These are phyloP conservation scores for Trichophyton mentagrophytes DNA, from an alignment of 2,329 filamentous ascomycete genomes.

Conservation along the genomic window DNA sequence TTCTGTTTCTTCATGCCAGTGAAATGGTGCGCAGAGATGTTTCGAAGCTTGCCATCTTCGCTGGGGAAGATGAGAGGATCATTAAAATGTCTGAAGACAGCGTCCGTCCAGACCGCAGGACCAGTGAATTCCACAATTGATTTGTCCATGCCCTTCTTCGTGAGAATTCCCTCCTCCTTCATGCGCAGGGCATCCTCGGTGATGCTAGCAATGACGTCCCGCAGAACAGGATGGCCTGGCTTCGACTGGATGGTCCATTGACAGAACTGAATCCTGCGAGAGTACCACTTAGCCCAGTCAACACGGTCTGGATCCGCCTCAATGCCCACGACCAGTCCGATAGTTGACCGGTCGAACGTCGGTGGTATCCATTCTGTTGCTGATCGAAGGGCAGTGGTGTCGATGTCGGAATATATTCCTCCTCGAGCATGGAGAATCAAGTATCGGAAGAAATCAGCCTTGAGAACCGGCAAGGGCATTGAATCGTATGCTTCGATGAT, in stretches of 20 bases:
- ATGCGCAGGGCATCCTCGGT: slow-evolving; percentile 66
- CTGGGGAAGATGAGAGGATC: slow-evolving; percentile 79
- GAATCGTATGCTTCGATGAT: slow-evolving; percentile 64
- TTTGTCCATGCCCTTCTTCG: slow-evolving; percentile 49
- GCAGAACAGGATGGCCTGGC: slow-evolving; percentile 80
- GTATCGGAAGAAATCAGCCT: slow-evolving; percentile 68
- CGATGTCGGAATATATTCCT: slow-evolving; percentile 82
- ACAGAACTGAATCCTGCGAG: slow-evolving; percentile 90
- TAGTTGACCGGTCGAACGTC: slow-evolving; percentile 58
- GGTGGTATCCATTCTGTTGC: slow-evolving; percentile 78
- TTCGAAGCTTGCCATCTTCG: slow-evolving; percentile 47
- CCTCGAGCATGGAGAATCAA: slow-evolving; percentile 63
- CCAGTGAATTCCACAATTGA: slow-evolving; percentile 89
- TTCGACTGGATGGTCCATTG: slow-evolving; percentile 98
- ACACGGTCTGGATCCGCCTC: slow-evolving; percentile 88
- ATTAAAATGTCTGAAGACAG: slow-evolving; percentile 87
- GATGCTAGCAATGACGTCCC: slow-evolving; percentile 75
- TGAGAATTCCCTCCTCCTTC: slow-evolving; percentile 55
- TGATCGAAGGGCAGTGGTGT: slow-evolving; percentile 72
- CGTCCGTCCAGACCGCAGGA: slow-evolving; percentile 87
- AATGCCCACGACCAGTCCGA: slow-evolving; percentile 86
- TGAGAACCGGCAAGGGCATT: slow-evolving; percentile 60
- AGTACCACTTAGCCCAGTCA: slow-evolving; percentile 95
- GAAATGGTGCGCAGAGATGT: slow-evolving; percentile 78
- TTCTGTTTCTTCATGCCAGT: slow-evolving; percentile 72